Conservation (phyloP, 78 protist genomes). For the Chrysochromulina parva region DNA sequence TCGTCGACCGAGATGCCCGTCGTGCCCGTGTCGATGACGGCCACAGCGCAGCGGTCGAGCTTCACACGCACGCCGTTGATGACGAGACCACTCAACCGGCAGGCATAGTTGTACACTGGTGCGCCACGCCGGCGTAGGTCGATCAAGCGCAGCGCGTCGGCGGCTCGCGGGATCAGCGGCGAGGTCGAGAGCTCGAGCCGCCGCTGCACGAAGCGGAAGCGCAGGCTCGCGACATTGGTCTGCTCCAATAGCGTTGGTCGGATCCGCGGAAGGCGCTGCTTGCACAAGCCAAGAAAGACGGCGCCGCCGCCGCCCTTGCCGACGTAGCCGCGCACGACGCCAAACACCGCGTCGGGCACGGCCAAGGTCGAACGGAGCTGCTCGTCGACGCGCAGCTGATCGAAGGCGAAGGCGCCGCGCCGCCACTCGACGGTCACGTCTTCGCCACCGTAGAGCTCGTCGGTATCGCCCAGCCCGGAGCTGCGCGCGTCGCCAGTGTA, state of each 20-base stretch:
- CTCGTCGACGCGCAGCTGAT: no score
- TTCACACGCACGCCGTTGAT: not conserved
- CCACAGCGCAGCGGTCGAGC: not conserved
- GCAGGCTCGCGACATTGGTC: not conserved
- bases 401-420: not conserved
- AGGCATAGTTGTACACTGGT: not conserved
- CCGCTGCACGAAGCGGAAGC: not conserved
- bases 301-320: conserved; percentile 12
- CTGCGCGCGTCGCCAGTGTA: not conserved
- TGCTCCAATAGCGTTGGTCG: not conserved
- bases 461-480: not conserved
- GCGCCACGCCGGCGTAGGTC: not conserved
- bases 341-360: not conserved
- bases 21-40: conserved; percentile 12
- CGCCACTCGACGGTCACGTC: not conserved
- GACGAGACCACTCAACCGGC: not conserved
- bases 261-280: not conserved
- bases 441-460: not conserved
- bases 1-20: not conserved
- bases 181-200: not conserved
- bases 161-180: not conserved
- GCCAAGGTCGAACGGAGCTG: not conserved
- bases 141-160: not conserved
- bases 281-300: not conserved
- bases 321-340: not conserved